Evolutionary conservation across 441 rosid species (phyloP), one percentile per base, ranked within the genome.

Genomic region (Pelargonium fulgidum): DNA sequence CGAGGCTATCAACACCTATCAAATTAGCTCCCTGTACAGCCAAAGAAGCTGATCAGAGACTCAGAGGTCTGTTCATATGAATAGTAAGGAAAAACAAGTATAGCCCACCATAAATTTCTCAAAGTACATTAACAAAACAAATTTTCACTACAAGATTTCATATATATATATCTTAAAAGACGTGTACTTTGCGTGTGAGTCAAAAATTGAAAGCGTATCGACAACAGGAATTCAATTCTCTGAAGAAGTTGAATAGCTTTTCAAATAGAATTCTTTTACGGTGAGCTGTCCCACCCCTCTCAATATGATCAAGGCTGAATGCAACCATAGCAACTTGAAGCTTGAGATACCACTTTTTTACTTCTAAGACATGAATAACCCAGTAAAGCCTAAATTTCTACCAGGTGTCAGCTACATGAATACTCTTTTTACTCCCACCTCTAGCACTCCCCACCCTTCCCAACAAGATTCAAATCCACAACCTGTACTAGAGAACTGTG

Each of bases 1-100:
- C 97, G 16, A 93, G 90, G 75, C 96, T 91, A 83, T 93, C 97
- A 65, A 93, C 85, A 69, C 93, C 92, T 66, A 91, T 83, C 84
- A 90, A 66, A 71, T 82, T 82, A 29, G 90, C 97, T 75, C 80
- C 83, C 98, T 93, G 50, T 65, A 68, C 7, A 72, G 54, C 56
- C 50, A 78, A 16, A 74, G 61, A n/a, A 73, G 68, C 67, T 68
- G 69, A 64, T 68, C 26, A 68, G 68, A 70, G 39, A 64, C 68
- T 8, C n/a, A 73, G 17, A 66, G 14, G 36, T 45, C 33, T 7
- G 72, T 50, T 48, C 16, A 50, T 17, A 20, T 16, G 16, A 26
- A 29, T 72, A 58, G 7, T 17, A 14, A 14, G 12, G 3, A 56
- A 58, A 24, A 54, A 19, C 22, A 22, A 65, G 52, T 41, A 29